Percentiles rank a stretch among this genome's conserved stretches.
Evolutionary conservation across 768 basidiomycete species (phyloP).

Genomic region (Termitomyces sp.): DNA sequence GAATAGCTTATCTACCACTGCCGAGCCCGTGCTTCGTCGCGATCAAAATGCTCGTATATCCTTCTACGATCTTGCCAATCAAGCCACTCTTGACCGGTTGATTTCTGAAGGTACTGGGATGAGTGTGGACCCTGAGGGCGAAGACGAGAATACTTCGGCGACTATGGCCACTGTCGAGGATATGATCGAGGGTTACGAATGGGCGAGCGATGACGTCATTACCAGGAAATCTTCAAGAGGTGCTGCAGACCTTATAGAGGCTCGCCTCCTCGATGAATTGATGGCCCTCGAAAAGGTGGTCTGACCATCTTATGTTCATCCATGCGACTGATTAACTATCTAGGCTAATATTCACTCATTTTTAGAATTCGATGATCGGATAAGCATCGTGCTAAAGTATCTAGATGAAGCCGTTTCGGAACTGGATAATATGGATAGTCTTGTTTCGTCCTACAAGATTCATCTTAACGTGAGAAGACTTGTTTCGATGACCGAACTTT

Average conservation of each 20-base stretch:
- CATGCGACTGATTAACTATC: neutral
- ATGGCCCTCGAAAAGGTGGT: slow-evolving; percentile 88
- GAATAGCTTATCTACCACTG: slow-evolving; percentile 1
- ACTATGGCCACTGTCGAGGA: slow-evolving; percentile 94
- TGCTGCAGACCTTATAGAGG: slow-evolving; percentile 90
- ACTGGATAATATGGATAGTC: slow-evolving; percentile 85
- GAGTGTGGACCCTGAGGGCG: slow-evolving; percentile 49
- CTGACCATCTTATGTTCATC: neutral
- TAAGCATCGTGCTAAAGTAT: slow-evolving; percentile 78
- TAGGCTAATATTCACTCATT: slow-evolving; percentile 98
- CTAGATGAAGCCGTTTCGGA: slow-evolving; percentile 89
- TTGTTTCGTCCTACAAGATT: slow-evolving; percentile 92
- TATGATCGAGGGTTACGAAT: slow-evolving; percentile 98
- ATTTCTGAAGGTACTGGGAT: slow-evolving; percentile 44
- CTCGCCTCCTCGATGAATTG: slow-evolving; percentile 83
- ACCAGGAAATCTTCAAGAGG: slow-evolving; percentile 62
- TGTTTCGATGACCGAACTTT: neutral
- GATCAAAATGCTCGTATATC: slow-evolving; percentile 74
- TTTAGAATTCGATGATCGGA: slow-evolving; percentile 91
- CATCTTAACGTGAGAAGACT: slow-evolving; percentile 77
- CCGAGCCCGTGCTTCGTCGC: slow-evolving; percentile 41
- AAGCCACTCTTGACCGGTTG: slow-evolving; percentile 68
- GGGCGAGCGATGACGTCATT: slow-evolving; percentile 81
- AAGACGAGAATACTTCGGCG: slow-evolving; percentile 74
- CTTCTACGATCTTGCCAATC: slow-evolving; percentile 79